A percentile compares a stretch with the other conserved stretches of the same genome.
These are phyloP conservation scores for Nigrospora osmanthi DNA, from an alignment of 2,329 filamentous ascomycete genomes.

Conservation along the genomic window DNA sequence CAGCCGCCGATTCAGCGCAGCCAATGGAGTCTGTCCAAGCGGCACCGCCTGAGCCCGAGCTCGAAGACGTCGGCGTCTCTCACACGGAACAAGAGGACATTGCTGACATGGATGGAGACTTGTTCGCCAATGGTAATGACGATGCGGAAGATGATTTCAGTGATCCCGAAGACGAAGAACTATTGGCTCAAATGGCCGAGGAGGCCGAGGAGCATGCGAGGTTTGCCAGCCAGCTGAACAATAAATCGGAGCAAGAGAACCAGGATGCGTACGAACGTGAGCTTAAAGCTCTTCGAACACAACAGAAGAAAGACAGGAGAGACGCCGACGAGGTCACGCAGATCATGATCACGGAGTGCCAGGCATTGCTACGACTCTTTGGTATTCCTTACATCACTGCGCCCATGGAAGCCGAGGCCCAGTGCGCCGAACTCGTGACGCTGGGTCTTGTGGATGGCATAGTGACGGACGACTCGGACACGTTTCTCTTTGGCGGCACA, in stretches of 20 bases:
- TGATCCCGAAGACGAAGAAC: conserved; percentile 86
- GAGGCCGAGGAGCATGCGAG: conserved; percentile 92
- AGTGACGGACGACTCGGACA: conserved; percentile 95
- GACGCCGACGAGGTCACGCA: conserved; percentile 96
- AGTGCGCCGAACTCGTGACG: conserved; percentile 84
- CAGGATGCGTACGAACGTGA: conserved; percentile 79
- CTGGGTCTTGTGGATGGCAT: conserved; percentile 92
- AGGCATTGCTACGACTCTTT: conserved; percentile 82
- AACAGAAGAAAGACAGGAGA: conserved; percentile 92
- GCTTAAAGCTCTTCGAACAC: conserved; percentile 76
- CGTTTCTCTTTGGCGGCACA: conserved; percentile 92
- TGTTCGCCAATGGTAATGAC: conserved; percentile 46
- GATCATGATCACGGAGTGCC: conserved; percentile 92
- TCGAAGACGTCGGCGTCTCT: conserved; percentile 25
- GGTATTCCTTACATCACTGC: conserved; percentile 95
- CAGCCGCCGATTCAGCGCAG: not conserved
- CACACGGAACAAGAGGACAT: conserved; percentile 13
- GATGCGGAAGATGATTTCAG: conserved; percentile 59
- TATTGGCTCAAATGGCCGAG: conserved; percentile 75
- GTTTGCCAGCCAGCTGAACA: conserved; percentile 82
- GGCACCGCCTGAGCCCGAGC: conserved; percentile 24
- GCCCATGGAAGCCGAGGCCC: conserved; percentile 97
- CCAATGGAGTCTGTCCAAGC: conserved; percentile 2
- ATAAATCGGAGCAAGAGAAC: conserved; percentile 62
- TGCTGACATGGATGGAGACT: conserved; percentile 25